Conservation (phyloP, 2,329 filamentous ascomycete genomes). For the Xylariaceae sp. region DNA sequence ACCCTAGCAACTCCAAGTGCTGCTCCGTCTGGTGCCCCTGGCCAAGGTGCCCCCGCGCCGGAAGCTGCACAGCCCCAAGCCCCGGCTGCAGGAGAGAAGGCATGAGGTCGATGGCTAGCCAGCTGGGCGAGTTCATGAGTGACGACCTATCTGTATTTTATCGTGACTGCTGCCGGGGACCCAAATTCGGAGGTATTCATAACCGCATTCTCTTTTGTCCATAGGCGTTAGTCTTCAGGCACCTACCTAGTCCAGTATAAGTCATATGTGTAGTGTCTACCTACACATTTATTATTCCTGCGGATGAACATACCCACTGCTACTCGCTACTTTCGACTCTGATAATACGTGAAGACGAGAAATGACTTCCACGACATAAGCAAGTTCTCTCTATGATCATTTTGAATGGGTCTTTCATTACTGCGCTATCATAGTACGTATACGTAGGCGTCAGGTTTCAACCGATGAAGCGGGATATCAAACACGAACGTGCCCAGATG, state of each 20-base stretch:
- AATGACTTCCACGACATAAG: too few species aligned
- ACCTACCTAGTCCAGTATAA: neutral
- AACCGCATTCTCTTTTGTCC: neutral
- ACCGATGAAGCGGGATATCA: neutral
- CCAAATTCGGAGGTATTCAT: neutral
- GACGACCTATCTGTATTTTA: conserved; percentile 15
- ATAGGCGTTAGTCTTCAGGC: neutral
- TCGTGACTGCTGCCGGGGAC: neutral
- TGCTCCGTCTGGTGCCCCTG: neutral
- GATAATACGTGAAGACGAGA: too few species aligned
- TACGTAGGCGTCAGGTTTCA: neutral
- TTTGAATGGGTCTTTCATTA: neutral
- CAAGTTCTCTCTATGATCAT: too few species aligned
- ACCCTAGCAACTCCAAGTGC: conserved; percentile 2
- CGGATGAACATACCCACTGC: too few species aligned
- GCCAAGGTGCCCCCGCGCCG: neutral
- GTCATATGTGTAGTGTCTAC: neutral
- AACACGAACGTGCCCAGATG: too few species aligned
- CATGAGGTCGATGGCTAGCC: conserved; percentile 4
- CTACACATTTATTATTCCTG: neutral
- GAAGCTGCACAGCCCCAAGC: conserved; percentile 4
- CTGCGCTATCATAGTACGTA: neutral
- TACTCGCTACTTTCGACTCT: too few species aligned
- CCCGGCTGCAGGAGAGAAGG: conserved; percentile 10
- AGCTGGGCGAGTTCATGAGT: conserved; percentile 13